Evolutionary conservation across 2,329 filamentous ascomycete genomes (phyloP).

Genomic region (Apiospora koreana): DNA sequence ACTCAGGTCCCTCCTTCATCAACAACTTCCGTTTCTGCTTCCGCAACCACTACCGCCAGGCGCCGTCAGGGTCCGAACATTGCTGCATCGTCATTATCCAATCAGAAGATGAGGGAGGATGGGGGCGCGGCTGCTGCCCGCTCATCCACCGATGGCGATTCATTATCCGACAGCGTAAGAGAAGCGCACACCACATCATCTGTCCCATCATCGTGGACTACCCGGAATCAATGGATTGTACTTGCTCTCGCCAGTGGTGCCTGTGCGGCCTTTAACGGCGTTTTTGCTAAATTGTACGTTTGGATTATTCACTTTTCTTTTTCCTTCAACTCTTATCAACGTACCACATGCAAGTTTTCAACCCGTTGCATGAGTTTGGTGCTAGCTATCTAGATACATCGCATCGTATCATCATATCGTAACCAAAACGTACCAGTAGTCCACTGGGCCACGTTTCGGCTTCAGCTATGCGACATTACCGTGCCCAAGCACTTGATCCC

Average conservation of each 20-base stretch:
- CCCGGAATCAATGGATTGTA: constrained; percentile 60
- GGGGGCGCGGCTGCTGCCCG: background rate
- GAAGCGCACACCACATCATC: background rate
- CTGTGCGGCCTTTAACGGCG: constrained; percentile 79
- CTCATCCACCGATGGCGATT: background rate
- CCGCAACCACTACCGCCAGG: background rate
- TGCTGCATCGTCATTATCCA: background rate
- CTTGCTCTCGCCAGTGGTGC: constrained; percentile 73
- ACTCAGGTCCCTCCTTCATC: background rate
- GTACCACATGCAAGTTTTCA: background rate
- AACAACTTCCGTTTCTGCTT: background rate
- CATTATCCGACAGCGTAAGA: background rate
- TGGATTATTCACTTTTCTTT: background rate
- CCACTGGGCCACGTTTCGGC: background rate
- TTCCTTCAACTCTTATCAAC: background rate
- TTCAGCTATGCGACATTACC: background rate
- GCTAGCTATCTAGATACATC: background rate
- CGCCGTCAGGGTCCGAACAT: background rate
- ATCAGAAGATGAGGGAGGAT: background rate
- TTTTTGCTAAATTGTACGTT: constrained; percentile 80
- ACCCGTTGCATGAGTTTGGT: background rate
- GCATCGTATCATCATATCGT: background rate
- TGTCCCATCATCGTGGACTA: constrained; percentile 23
- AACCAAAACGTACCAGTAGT: background rate
- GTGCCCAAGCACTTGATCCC: background rate